Evolutionary conservation across 2,329 filamentous ascomycete species (phyloP).

Genomic region (Myriangium duriaei): DNA sequence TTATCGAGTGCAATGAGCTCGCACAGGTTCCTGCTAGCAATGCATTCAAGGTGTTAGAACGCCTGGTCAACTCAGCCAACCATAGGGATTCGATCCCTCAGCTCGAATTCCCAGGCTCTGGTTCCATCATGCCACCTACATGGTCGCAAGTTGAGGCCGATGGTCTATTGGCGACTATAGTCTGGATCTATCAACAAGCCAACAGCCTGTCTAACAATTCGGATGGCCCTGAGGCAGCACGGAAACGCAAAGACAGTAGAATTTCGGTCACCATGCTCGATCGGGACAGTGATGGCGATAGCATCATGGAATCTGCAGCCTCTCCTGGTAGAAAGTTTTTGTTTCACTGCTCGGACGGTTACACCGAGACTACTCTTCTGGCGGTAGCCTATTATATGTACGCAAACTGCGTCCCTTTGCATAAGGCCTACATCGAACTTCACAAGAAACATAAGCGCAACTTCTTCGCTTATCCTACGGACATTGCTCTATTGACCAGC

Average conservation of each 20-base stretch:
- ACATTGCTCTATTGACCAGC: conserved; percentile 67
- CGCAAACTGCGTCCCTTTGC: conserved; percentile 65
- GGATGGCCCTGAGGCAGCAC: conserved; percentile 17
- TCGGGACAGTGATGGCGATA: conserved; percentile 42
- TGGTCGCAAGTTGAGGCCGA: conserved; percentile 77
- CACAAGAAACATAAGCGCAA: conserved; percentile 74
- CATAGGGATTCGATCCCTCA: conserved; percentile 38
- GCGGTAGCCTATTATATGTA: conserved; percentile 90
- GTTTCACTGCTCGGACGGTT: conserved; percentile 89
- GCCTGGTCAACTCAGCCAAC: conserved; percentile 32
- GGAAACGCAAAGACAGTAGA: conserved; percentile 32
- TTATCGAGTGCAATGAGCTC: conserved; percentile 81
- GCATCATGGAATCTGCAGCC: conserved; percentile 35
- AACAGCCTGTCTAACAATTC: conserved; percentile 34
- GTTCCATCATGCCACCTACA: conserved; percentile 75
- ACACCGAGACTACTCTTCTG: conserved; percentile 85
- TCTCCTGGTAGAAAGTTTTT: conserved; percentile 54
- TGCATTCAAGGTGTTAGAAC: conserved; percentile 51
- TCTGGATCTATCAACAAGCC: conserved; percentile 77
- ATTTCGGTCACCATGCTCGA: conserved; percentile 20
- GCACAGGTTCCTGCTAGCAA: conserved; percentile 61
- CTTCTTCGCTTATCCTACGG: conserved; percentile 90
- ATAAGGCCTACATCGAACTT: conserved; percentile 76
- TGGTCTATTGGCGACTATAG: conserved; percentile 71
- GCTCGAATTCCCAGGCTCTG: conserved; percentile 83